A percentile compares a stretch with the other conserved stretches of the same genome.
Evolutionary conservation across 768 basidiomycete genomes (phyloP).

Genomic region (Lactifluus piperatus): DNA sequence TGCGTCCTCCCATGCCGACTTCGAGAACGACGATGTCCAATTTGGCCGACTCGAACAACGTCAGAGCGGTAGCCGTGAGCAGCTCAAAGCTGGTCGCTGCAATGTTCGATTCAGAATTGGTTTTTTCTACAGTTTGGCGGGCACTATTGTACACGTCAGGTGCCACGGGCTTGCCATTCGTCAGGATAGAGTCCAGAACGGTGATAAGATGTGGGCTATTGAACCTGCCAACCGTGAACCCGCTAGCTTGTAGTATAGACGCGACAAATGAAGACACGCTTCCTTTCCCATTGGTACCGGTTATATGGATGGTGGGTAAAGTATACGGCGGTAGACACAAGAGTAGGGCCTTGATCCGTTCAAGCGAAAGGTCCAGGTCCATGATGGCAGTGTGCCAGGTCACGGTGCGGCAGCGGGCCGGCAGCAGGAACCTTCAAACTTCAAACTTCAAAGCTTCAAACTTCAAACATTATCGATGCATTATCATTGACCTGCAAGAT

Average conservation of each 20-base stretch:
- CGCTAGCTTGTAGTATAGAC: slow-evolving; percentile 56
- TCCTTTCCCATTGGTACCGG: slow-evolving; percentile 97
- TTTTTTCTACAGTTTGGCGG: slow-evolving; percentile 38
- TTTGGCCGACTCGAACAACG: slow-evolving; percentile 56
- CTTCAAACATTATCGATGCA: too few relatives aligned
- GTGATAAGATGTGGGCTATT: slow-evolving; percentile 88
- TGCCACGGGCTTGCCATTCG: slow-evolving; percentile 50
- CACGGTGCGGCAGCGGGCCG: background rate
- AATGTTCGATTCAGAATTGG: slow-evolving; percentile 36
- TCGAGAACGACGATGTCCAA: slow-evolving; percentile 84
- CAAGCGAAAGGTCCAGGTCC: slow-evolving; percentile 60
- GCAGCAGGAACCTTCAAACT: background rate
- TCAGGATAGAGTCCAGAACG: slow-evolving; percentile 64
- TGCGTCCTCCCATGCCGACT: slow-evolving; percentile 88
- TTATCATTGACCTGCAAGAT: too few relatives aligned
- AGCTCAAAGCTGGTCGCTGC: slow-evolving; percentile 74
- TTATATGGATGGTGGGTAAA: slow-evolving; percentile 81
- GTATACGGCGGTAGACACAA: slow-evolving; percentile 49
- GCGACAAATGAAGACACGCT: slow-evolving; percentile 80
- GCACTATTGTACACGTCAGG: slow-evolving; percentile 38
- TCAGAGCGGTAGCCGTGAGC: slow-evolving; percentile 72
- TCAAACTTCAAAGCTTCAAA: too few relatives aligned
- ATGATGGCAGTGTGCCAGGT: slow-evolving; percentile 27
- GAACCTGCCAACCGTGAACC: slow-evolving; percentile 67
- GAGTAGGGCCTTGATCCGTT: slow-evolving; percentile 48